Evolutionary conservation across 83 land plant genomes (phyloP), one percentile per base, ranked within the genome.

Genomic region (Picea abies): DNA sequence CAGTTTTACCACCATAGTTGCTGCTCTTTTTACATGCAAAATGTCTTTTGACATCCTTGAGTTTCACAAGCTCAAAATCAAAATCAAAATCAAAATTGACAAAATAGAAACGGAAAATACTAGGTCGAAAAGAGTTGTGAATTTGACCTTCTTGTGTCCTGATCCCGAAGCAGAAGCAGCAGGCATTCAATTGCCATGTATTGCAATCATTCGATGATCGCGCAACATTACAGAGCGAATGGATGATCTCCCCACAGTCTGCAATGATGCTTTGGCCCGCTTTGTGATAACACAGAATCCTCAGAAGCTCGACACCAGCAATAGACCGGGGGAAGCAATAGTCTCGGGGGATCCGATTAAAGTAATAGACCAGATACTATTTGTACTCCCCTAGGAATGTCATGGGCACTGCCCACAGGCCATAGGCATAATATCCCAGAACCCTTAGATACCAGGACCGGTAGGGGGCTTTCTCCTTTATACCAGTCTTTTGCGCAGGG

Each of bases 111-210:
- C 15, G 29, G 37, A 79, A n/a, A 20, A 60, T 32, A 60, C 80
- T 79, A 20, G 22, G 60, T 23, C 10, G 71, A 26, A 67, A 56
- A 56, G 58, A 62, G 14, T 82, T 56, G 17, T 61, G 64, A 79
- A 61, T 5, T 44, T 32, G 78, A 20, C 19, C 63, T 72, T 78
- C 98, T 87, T 16, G 95, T 92, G 6, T 63, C 67, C 25, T 80
- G 82, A 85, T 97, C 99, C 84, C 90, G 90, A 29, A 97, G 87
- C 52, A 97, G 88, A 80, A 93, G 88, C 52, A 97, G 71, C 29
- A 97, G 90, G 72, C 97, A 95, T 80, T 97, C 99, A 20, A 97
- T 88, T 8, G 92, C 99, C 94, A 95, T 94, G 86, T 94, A 95
- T 56, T 98, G 95, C 96, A 94, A 76, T 94, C 95, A 84, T 95